phyloP scores from a whole-genome alignment of 2,329 filamentous ascomycete genomes.

The Phialophora macrospora region DNA sequence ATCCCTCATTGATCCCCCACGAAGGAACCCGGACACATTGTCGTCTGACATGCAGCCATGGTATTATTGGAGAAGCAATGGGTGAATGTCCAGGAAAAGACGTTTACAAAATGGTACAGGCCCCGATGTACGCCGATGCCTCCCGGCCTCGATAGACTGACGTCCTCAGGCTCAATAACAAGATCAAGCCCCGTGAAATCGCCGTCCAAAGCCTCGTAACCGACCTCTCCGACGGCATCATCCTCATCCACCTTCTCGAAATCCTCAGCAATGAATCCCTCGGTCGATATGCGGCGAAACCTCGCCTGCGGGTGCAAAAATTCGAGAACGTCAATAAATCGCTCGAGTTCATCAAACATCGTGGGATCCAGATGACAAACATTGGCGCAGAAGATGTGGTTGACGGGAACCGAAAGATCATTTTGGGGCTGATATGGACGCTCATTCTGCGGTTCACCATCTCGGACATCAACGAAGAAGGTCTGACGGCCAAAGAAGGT shows the following conservation, averaged over 20 bases:
- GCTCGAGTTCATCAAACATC: conserved; percentile 87
- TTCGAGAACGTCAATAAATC: conserved; percentile 98
- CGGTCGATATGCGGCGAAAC: conserved; percentile 93
- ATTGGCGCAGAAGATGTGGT: conserved; percentile 98
- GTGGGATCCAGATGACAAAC: conserved; percentile 96
- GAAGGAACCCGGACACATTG: neutral
- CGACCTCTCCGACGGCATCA: conserved; percentile 91
- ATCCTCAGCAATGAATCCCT: conserved; percentile 93
- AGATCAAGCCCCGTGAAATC: conserved; percentile 77
- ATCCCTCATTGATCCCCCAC: neutral
- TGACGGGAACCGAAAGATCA: conserved; percentile 96
- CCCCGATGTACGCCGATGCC: neutral
- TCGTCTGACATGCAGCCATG: conserved; percentile 44
- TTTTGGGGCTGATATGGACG: conserved; percentile 96
- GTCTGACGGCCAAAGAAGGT: conserved; percentile 96
- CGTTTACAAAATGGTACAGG: conserved; percentile 91
- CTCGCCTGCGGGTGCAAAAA: conserved; percentile 91
- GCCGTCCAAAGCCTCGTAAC: conserved; percentile 84
- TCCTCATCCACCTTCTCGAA: conserved; percentile 95
- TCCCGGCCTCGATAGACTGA: conserved; percentile 19
- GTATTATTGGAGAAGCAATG: conserved; percentile 65
- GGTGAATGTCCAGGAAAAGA: conserved; percentile 91
- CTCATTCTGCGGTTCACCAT: conserved; percentile 98
- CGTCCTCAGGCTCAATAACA: conserved; percentile 82
- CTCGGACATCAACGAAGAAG: conserved; percentile 97